Conservation (phyloP, 352 stramenopile species). For the Pythium brachiatum region DNA sequence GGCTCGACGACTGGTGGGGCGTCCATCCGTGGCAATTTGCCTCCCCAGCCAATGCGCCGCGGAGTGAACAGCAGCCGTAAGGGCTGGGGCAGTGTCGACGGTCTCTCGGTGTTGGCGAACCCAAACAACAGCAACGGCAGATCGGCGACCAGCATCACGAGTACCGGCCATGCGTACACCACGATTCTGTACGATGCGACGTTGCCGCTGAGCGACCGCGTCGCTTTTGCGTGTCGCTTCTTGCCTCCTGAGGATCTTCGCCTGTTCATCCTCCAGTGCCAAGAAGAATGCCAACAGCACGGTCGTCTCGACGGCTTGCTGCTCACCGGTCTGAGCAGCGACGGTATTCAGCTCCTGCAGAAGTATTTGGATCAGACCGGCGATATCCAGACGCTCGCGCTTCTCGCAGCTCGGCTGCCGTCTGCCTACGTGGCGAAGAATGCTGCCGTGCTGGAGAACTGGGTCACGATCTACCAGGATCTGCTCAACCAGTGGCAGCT, state of each 20-base stretch:
- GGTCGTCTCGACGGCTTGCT: constrained; percentile 91
- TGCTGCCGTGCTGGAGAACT: constrained; percentile 61
- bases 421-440: constrained; percentile 54
- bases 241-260: constrained; percentile 81
- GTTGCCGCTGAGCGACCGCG: constrained; percentile 85
- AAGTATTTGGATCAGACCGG: constrained; percentile 88
- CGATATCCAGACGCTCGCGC: constrained; percentile 91
- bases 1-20: constrained; percentile 22
- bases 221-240: constrained; percentile 92
- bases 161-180: constrained; percentile 45
- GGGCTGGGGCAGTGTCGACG: constrained; percentile 66
- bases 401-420: constrained; percentile 73
- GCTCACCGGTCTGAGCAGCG: constrained; percentile 82
- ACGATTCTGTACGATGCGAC: constrained; percentile 85
- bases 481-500: constrained; percentile 94
- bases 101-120: constrained; percentile 35
- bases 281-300: constrained; percentile 76
- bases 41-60: constrained; percentile 31
- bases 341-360: constrained; percentile 87
- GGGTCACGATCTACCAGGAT: constrained; percentile 90
- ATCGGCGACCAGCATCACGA: neutral
- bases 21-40: constrained; percentile 22
- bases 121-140: neutral
- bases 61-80: constrained; percentile 26
- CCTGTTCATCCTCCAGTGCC: constrained; percentile 72